Evolutionary conservation across 495 filamentous ascomycete species (phyloP).

Genomic region (Amorphotheca resinae): DNA sequence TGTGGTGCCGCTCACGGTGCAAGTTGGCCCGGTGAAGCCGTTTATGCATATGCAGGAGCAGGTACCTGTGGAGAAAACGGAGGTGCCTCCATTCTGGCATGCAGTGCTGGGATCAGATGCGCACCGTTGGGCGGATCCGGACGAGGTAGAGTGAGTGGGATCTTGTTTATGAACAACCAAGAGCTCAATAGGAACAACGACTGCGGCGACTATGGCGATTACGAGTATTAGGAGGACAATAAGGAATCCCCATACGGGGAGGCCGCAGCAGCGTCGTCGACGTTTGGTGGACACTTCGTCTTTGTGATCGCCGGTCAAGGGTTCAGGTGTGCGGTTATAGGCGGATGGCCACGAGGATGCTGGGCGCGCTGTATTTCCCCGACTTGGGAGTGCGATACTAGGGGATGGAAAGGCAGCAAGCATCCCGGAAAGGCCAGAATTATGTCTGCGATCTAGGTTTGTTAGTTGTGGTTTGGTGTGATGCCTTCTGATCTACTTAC

Average conservation of each 20-base stretch:
- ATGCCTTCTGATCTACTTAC: slow-evolving; percentile 20
- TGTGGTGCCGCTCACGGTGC: slow-evolving; percentile 43
- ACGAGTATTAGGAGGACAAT: slow-evolving; percentile 54
- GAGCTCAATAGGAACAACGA: slow-evolving; percentile 77
- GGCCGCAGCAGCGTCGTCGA: slow-evolving; percentile 49
- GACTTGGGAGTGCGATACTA: slow-evolving; percentile 24
- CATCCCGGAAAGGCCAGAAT: slow-evolving; percentile 68
- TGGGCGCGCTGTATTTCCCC: slow-evolving; percentile 8
- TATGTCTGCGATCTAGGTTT: slow-evolving; percentile 33
- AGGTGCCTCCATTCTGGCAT: slow-evolving; percentile 75
- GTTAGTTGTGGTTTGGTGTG: slow-evolving; percentile 21
- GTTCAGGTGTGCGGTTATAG: not conserved
- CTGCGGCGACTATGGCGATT: slow-evolving; percentile 68
- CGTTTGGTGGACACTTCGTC: slow-evolving; percentile 1
- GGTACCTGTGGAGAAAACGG: slow-evolving; percentile 44
- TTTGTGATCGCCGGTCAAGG: not conserved
- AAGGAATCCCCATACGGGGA: slow-evolving; percentile 71
- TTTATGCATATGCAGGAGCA: slow-evolving; percentile 84
- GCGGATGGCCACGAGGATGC: slow-evolving; percentile 14
- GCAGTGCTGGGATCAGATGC: slow-evolving; percentile 21
- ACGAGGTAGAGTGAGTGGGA: slow-evolving; percentile 10
- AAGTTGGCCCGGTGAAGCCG: slow-evolving; percentile 71
- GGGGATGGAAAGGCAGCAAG: slow-evolving; percentile 86
- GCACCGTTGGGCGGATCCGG: slow-evolving; percentile 38
- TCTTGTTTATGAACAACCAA: slow-evolving; percentile 51